Evolutionary conservation across 768 basidiomycete genomes (phyloP), one percentile per base, ranked within the genome.

Genomic region (Phanerochaete carnosa): DNA sequence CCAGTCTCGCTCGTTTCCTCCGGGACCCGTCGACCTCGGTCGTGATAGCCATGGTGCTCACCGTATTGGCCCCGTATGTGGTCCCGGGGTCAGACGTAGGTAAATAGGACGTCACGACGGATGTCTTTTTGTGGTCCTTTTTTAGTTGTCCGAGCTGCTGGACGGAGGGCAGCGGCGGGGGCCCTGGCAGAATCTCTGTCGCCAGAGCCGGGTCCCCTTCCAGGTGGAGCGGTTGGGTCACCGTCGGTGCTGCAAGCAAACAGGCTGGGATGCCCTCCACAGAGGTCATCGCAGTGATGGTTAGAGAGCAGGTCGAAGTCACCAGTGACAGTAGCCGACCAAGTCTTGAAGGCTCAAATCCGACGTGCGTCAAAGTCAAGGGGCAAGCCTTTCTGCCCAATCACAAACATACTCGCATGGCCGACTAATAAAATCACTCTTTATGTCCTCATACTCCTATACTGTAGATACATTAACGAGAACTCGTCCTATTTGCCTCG

Each of bases 111-210:
- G 85, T 79, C 61, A 81, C 75, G 65, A 81, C 77, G 64, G 81
- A 74, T 55, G 88, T 84, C 76, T 93, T 92, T 79, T 83, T 90
- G 69, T 86, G 86, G 78, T 94, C 91, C 71, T 89, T 86, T 77
- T 88, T 90, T 57, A 83, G 61, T 13, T 64, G 39, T 35, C 67
- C 78, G 68, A 83, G 76, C 76, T 90, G 89, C 75, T 87, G 88
- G 60, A 86, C 76, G 67, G 88, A 85, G 65, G 80, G 77, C 63
- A 92, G 74, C 65, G 91, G 84, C 55, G 92, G 92, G 61, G 92
- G 92, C 26, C 91, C 92, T 70, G 92, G 92, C 68, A 94, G 83
- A 77, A 94, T 89, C 82, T 94, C 92, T 62, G 92, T 94, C 63
- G 93, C 92, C 68, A 93, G 82, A 64, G 83, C 80, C 58, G 88